Conservation (phyloP, 129 eudicot genomes). For the Pittosporum tobira region DNA sequence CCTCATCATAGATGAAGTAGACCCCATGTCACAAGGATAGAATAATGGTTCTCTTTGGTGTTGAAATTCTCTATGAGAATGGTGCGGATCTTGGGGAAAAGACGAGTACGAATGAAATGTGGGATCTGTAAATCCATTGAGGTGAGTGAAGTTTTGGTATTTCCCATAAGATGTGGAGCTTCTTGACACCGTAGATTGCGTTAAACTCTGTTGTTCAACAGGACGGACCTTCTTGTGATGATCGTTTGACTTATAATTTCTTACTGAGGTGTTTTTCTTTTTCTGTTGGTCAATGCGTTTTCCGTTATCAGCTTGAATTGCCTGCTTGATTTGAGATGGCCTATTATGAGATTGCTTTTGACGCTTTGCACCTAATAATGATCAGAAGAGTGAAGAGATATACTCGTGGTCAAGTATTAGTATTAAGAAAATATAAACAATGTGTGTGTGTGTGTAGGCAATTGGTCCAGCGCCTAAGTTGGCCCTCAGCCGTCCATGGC, state of each 20-base stretch:
- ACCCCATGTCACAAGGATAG: slow-evolving; percentile 6
- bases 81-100: slow-evolving; percentile 13
- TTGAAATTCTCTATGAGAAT: slow-evolving; percentile 4
- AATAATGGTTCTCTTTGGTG: slow-evolving; percentile 8
- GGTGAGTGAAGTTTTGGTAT: slow-evolving; percentile 5
- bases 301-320: slow-evolving; percentile 13
- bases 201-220: neutral
- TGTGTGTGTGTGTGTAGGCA: no score
- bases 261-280: slow-evolving; percentile 14
- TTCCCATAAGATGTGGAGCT: neutral
- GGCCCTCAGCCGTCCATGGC: no score
- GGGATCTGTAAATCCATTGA: slow-evolving; percentile 9
- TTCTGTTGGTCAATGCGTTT: slow-evolving; percentile 15
- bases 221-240: neutral
- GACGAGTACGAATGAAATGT: slow-evolving; percentile 6
- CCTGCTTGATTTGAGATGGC: slow-evolving; percentile 20
- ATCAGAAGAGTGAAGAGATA: neutral
- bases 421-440: neutral
- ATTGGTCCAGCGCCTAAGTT: no score
- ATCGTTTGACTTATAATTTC: slow-evolving; percentile 10
- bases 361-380: slow-evolving; percentile 33
- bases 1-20: slow-evolving; percentile 9
- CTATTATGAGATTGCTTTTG: slow-evolving; percentile 24
- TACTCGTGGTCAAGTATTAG: neutral
- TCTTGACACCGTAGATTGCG: neutral